A percentile compares a stretch with the other conserved stretches of the same genome.
phyloP scores from a whole-genome alignment of 73 alveolate species.

The Tetrahymena elliotti region DNA sequence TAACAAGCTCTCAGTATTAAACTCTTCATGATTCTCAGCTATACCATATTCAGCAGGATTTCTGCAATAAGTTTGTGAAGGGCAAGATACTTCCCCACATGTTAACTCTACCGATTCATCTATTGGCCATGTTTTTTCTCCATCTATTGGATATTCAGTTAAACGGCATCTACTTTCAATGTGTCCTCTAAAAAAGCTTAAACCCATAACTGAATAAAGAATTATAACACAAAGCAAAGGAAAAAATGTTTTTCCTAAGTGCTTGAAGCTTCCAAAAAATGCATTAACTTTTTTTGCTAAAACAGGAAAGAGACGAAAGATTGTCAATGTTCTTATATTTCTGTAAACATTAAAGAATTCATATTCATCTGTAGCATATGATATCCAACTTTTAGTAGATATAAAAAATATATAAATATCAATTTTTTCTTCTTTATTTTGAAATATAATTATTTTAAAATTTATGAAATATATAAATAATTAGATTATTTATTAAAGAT shows the following conservation, averaged over 20 bases:
- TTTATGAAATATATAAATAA: neutral
- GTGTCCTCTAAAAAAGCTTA: neutral
- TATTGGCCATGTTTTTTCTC: neutral
- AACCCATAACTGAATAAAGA: neutral
- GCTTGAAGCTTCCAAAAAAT: neutral
- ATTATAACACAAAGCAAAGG: neutral
- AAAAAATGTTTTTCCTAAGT: neutral
- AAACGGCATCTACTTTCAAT: neutral
- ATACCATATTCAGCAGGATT: conserved; percentile 12
- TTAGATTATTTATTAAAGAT: neutral
- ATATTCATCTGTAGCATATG: neutral
- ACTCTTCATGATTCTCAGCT: neutral
- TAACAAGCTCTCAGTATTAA: neutral
- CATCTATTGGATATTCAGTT: neutral
- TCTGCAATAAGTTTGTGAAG: neutral
- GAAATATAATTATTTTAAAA: neutral
- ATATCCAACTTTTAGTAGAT: neutral
- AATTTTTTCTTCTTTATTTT: no score
- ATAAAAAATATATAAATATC: no score
- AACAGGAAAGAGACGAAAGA: neutral
- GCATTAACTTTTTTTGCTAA: neutral
- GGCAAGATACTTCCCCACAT: neutral
- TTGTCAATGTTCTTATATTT: neutral
- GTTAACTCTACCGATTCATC: neutral
- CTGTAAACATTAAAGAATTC: neutral